Conservation (phyloP, 345 rosid species). For the Gossypium raimondii region DNA sequence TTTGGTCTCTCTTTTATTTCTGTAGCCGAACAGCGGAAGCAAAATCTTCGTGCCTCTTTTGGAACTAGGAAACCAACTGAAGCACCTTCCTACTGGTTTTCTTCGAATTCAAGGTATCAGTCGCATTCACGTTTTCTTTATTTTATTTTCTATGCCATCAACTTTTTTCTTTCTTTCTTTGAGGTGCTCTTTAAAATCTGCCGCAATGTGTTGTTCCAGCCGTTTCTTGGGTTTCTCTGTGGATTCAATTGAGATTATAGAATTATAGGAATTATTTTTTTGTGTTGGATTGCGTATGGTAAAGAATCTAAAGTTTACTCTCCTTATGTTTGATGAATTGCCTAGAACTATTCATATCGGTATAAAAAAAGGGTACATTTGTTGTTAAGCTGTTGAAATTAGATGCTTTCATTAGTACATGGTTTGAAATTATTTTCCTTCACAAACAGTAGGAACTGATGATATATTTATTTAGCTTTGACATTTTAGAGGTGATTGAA, state of each 20-base stretch:
- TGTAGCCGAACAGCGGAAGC: background rate
- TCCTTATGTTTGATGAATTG: slow-evolving; percentile 7
- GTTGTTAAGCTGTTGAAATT: background rate
- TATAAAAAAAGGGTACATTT: background rate
- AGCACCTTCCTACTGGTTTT: background rate
- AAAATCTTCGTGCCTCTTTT: background rate
- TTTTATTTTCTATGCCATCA: background rate
- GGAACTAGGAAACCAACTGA: background rate
- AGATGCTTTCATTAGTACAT: background rate
- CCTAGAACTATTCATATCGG: background rate
- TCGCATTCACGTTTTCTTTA: background rate
- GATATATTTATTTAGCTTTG: background rate
- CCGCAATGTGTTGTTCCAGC: background rate
- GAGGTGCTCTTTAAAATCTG: background rate
- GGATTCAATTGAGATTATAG: background rate
- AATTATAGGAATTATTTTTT: background rate
- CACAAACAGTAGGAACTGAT: background rate
- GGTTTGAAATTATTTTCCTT: background rate
- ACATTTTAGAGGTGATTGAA: background rate
- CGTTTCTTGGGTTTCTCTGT: background rate
- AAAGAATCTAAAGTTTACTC: slow-evolving; percentile 1
- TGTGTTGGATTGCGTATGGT: background rate
- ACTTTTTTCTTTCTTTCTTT: background rate
- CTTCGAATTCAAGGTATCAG: background rate
- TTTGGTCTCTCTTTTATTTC: background rate